phyloP scores from a whole-genome alignment of 2,329 filamentous ascomycete species.

The Aspergillus felis region DNA sequence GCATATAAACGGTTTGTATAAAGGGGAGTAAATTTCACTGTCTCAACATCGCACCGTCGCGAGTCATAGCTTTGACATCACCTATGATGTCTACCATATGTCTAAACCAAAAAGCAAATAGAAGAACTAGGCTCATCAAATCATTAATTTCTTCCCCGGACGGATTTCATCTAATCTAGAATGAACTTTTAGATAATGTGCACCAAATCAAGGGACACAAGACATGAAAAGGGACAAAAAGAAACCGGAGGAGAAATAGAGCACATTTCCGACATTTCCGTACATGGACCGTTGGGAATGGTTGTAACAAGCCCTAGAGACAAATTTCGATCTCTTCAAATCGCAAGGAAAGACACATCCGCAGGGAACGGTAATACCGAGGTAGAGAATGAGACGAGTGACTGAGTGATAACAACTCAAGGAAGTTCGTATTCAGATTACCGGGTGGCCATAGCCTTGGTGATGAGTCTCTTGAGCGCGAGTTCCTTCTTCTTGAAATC shows the following conservation, averaged over 20 bases:
- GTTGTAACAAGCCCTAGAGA: background rate
- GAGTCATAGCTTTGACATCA: background rate
- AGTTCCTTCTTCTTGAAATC: conserved; percentile 99
- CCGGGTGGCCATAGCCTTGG: conserved; percentile 94
- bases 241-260: background rate
- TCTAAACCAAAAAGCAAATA: background rate
- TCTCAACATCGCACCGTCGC: background rate
- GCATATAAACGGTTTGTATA: background rate
- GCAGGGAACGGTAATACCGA: background rate
- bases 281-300: background rate
- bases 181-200: conserved; percentile 27
- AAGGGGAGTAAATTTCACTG: background rate
- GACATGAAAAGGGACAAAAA: background rate
- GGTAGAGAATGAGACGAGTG: background rate
- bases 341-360: background rate
- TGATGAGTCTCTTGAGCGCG: conserved; percentile 93
- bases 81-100: background rate
- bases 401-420: background rate
- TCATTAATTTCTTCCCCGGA: conserved; percentile 25
- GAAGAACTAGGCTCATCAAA: conserved; percentile 17
- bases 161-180: conserved; percentile 28
- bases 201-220: conserved; percentile 14
- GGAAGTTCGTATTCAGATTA: conserved; percentile 43
- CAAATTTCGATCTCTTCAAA: background rate
- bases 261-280: background rate